phyloP scores from a whole-genome alignment of 305 asterid genomes.

The Fraxinus greggii region DNA sequence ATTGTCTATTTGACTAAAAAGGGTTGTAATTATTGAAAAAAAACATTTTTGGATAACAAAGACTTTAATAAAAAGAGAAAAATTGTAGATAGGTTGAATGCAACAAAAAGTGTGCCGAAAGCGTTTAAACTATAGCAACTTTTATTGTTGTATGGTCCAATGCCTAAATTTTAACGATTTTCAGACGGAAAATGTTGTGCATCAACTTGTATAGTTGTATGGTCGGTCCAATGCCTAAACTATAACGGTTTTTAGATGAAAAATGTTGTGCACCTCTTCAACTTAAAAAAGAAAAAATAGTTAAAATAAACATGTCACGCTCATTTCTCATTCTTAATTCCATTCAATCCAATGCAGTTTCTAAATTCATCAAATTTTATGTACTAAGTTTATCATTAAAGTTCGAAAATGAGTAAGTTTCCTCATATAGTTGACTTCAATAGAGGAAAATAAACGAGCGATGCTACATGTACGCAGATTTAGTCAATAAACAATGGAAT shows the following conservation, averaged over 20 bases:
- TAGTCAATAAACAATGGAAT: background rate
- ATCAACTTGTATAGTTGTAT: background rate
- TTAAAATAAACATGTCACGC: too few species aligned
- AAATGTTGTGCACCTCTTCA: too few species aligned
- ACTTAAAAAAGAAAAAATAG: background rate
- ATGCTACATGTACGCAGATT: too few species aligned
- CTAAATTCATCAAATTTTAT: background rate
- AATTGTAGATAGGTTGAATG: too few species aligned
- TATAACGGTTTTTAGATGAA: background rate
- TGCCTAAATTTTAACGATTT: background rate
- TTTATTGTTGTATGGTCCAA: background rate
- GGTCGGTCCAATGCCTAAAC: background rate
- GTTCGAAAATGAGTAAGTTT: background rate
- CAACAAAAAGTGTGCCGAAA: too few species aligned
- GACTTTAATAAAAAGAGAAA: too few species aligned
- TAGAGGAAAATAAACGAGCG: background rate
- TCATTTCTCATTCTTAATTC: background rate
- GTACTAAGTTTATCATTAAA: background rate
- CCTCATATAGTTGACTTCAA: background rate
- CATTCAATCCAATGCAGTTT: background rate
- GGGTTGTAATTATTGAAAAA: too few species aligned
- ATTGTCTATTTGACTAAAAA: background rate
- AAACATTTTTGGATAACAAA: too few species aligned
- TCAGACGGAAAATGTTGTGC: background rate
- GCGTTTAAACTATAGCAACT: background rate